Evolutionary conservation across 2,329 filamentous ascomycete genomes (phyloP).

Genomic region (Arachnopeziza araneosa): DNA sequence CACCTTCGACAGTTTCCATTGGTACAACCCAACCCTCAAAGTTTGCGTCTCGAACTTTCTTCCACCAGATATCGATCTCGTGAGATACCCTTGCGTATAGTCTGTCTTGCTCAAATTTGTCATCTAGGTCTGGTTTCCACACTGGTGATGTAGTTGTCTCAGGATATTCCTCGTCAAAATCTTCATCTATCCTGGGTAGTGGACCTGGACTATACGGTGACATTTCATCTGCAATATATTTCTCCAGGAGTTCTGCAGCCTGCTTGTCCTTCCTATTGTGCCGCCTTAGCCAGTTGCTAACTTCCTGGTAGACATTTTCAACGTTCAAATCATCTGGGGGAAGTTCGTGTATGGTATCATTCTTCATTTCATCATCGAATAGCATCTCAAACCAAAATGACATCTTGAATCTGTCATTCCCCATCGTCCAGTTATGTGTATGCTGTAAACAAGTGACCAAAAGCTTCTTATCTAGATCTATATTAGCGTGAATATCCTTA

Average conservation of each 20-base stretch:
- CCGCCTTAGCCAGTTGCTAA: constrained; percentile 57
- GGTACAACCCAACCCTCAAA: constrained; percentile 52
- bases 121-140: constrained; percentile 38
- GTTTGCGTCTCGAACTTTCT: constrained; percentile 53
- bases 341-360: constrained; percentile 47
- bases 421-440: constrained; percentile 64
- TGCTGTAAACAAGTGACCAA: constrained; percentile 61
- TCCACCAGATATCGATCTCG: constrained; percentile 63
- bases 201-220: constrained; percentile 29
- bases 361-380: constrained; percentile 51
- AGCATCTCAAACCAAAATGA: constrained; percentile 62
- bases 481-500: neutral
- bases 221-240: constrained; percentile 41
- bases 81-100: constrained; percentile 56
- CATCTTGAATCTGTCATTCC: constrained; percentile 66
- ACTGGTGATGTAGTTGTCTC: constrained; percentile 26
- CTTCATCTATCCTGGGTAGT: constrained; percentile 19
- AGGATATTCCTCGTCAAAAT: constrained; percentile 2
- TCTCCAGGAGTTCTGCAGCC: constrained; percentile 47
- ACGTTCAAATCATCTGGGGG: constrained; percentile 45
- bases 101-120: constrained; percentile 55
- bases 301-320: constrained; percentile 53
- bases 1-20: constrained; percentile 57
- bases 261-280: constrained; percentile 54
- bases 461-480: constrained; percentile 56